phyloP scores from a whole-genome alignment of 441 rosid species.

The Syzygium syzygioides region DNA sequence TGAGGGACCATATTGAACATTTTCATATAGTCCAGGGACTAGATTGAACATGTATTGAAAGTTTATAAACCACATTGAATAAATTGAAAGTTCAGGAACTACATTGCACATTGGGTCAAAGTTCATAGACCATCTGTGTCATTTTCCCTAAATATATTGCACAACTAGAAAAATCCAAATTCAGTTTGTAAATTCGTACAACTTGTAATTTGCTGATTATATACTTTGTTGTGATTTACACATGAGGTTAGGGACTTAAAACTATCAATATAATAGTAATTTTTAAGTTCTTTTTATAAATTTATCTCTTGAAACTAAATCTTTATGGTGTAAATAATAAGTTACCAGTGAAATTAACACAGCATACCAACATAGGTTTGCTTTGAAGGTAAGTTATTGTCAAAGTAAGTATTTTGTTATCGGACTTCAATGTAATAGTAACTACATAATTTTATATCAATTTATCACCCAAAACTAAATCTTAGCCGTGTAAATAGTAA shows the following conservation, averaged over 20 bases:
- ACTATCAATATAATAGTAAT: neutral
- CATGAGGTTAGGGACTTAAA: accelerated
- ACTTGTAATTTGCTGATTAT: neutral
- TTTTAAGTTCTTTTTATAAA: neutral
- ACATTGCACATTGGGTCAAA: too few species aligned
- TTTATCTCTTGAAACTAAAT: neutral
- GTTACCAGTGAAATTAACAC: neutral
- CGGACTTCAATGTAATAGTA: too few species aligned
- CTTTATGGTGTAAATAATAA: neutral
- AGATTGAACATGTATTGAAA: too few species aligned
- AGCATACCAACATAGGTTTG: neutral
- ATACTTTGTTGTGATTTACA: neutral
- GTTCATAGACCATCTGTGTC: too few species aligned
- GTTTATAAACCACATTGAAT: too few species aligned
- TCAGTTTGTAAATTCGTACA: neutral
- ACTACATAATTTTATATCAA: too few species aligned
- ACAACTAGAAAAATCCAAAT: neutral
- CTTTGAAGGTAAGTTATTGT: neutral
- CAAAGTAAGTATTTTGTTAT: too few species aligned
- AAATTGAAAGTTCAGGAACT: too few species aligned
- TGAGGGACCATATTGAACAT: too few species aligned
- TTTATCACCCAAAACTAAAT: neutral
- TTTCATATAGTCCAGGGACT: too few species aligned
- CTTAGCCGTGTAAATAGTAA: neutral
- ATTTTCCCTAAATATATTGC: neutral